A percentile compares a stretch with the other conserved stretches of the same genome.
phyloP scores from a whole-genome alignment of 2,329 filamentous ascomycete species.

The Botrytis elliptica region DNA sequence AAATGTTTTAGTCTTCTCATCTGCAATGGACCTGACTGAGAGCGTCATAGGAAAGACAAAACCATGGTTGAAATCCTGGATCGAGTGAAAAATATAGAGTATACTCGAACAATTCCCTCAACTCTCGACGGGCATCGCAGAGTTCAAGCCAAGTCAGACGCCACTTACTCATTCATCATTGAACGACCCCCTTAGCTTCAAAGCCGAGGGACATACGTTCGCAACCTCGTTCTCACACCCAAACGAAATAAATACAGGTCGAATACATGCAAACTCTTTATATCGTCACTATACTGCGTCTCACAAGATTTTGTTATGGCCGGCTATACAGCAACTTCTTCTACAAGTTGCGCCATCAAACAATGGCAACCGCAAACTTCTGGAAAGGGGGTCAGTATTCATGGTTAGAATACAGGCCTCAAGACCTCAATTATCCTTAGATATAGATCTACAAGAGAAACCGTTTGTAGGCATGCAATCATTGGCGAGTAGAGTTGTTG shows the following conservation, averaged over 20 bases:
- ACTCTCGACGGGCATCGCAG: conserved; percentile 7
- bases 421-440: conserved; percentile 30
- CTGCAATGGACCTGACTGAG: conserved; percentile 15
- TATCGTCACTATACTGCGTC: conserved; percentile 42
- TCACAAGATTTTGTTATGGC: conserved; percentile 54
- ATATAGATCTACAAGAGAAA: conserved; percentile 30
- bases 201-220: background rate
- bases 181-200: background rate
- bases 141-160: conserved; percentile 30
- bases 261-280: conserved; percentile 24
- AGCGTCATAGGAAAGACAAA: conserved; percentile 55
- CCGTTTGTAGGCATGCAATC: conserved; percentile 39
- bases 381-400: conserved; percentile 42
- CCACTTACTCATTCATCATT: conserved; percentile 34
- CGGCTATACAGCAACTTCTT: conserved; percentile 44
- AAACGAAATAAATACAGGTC: conserved; percentile 21
- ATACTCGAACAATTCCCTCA: conserved; percentile 50
- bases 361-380: conserved; percentile 40
- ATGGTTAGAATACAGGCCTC: conserved; percentile 39
- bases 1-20: background rate
- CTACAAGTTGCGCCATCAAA: conserved; percentile 40
- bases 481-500: conserved; percentile 33
- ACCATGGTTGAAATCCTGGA: conserved; percentile 61
- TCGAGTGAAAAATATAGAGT: conserved; percentile 51
- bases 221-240: background rate